Conservation (phyloP, 2,329 filamentous ascomycete genomes). For the Aspergillus arachidicola region DNA sequence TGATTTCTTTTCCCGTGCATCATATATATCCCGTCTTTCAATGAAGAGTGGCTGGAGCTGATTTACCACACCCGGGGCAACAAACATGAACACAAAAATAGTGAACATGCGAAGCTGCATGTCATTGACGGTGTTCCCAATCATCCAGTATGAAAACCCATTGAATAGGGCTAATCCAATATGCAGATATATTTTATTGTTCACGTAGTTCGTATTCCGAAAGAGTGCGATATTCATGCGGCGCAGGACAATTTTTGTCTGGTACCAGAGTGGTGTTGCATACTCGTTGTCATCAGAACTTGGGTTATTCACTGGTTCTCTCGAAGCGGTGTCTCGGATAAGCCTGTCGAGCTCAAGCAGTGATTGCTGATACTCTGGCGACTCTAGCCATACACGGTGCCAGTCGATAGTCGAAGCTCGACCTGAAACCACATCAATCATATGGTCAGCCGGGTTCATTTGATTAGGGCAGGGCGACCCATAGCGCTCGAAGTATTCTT, state of each 20-base stretch:
- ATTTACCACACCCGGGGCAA: slow-evolving; percentile 46
- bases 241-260: slow-evolving; percentile 66
- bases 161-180: slow-evolving; percentile 55
- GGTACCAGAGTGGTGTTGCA: slow-evolving; percentile 66
- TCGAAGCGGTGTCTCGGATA: slow-evolving; percentile 49
- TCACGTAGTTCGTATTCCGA: slow-evolving; percentile 68
- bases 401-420: slow-evolving; percentile 59
- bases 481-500: slow-evolving; percentile 66
- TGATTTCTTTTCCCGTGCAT: slow-evolving; percentile 67
- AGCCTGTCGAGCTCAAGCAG: slow-evolving; percentile 66
- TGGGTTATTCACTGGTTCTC: slow-evolving; percentile 36
- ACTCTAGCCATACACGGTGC: slow-evolving; percentile 71
- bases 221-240: slow-evolving; percentile 68
- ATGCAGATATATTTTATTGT: slow-evolving; percentile 64
- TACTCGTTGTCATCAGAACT: slow-evolving; percentile 49
- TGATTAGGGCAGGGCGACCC: slow-evolving; percentile 64
- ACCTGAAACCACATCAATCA: slow-evolving; percentile 56
- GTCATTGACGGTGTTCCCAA: slow-evolving; percentile 64
- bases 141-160: slow-evolving; percentile 65
- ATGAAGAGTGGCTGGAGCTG: slow-evolving; percentile 68
- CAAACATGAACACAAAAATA: slow-evolving; percentile 63
- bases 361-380: slow-evolving; percentile 59
- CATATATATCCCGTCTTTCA: slow-evolving; percentile 69
- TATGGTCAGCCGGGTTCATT: slow-evolving; percentile 64
- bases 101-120: slow-evolving; percentile 76